Evolutionary conservation across 768 basidiomycete species (phyloP), one percentile per base, ranked within the genome.

Genomic region (Lactifluus volemus): DNA sequence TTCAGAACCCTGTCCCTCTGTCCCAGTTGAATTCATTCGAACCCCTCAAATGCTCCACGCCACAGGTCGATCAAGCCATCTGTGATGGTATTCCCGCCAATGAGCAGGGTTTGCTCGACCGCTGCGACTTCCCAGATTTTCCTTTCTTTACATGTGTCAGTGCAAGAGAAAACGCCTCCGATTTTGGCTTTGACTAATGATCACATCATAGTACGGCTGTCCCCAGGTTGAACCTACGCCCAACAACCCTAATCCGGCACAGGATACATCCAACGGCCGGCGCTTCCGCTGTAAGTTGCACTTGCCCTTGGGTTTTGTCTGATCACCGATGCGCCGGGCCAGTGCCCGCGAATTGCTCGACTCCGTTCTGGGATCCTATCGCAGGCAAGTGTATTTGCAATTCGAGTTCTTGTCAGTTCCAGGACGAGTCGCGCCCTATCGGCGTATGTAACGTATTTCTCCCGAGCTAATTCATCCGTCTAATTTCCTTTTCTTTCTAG

Each of bases 301-400:
- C 15, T 49, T 8, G 45, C 58, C 58, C 5, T 54, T 42, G 56
- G 36, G 45, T 11, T 34, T 8, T 25, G 10, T n/a, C 32, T 11
- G 17, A 47, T 10, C 21, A 12, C 44, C 48, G 15, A 48, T 21
- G 45, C 21, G 19, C n/a, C 38, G 12, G 55, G 21, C 19, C 61
- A 86, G 85, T 89, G 3, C 81, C 87, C 25, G 59, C 77, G 21
- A 86, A 87, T 73, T 89, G 88, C 71, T 84, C 85, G 4, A 89
- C 87, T 10, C 78, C 85, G 3, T 91, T 87, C 78, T 90, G 87
- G 86, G 88, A 91, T 70, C 89, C 89, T 2, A 78, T 89, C 53
- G 75, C 65, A 30, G 84, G 82, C 66, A 72, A 76, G 41, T 91
- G 89, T 65, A 72, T 84, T 54, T 91, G 88, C 72, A 78, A 72